Evolutionary conservation across 352 stramenopile species (phyloP).

Genomic region (Globisporangium cederbergense): DNA sequence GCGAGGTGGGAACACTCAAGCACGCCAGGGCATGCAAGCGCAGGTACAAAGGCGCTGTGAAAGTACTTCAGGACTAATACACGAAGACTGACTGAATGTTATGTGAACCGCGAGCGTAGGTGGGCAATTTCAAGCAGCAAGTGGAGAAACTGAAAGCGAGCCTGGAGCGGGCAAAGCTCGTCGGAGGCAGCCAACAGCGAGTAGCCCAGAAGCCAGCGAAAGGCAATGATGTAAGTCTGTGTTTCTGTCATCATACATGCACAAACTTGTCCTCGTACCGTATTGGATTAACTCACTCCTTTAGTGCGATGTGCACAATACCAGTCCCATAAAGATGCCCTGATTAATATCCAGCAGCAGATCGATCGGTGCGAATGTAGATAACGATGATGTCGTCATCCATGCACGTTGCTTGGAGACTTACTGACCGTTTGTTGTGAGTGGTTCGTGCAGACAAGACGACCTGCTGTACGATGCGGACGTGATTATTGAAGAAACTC

Average conservation of each 20-base stretch:
- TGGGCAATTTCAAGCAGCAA: constrained; percentile 75
- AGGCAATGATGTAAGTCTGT: constrained; percentile 22
- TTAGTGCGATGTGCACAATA: background rate
- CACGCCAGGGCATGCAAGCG: constrained; percentile 79
- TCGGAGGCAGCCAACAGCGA: constrained; percentile 65
- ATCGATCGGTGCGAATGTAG: constrained; percentile 39
- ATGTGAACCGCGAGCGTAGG: constrained; percentile 17
- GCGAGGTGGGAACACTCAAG: constrained; percentile 67
- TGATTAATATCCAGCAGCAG: constrained; percentile 62
- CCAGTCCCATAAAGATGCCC: constrained; percentile 38
- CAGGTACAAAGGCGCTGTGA: constrained; percentile 21
- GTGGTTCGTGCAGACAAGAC: constrained; percentile 40
- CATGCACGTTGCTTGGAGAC: background rate
- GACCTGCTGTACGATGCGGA: constrained; percentile 67
- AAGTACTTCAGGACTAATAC: background rate
- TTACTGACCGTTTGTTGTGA: background rate
- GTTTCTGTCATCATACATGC: background rate
- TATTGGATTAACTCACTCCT: background rate
- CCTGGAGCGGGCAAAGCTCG: constrained; percentile 68
- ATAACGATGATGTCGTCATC: background rate
- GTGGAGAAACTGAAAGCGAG: constrained; percentile 82
- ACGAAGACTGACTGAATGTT: background rate
- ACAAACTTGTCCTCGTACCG: background rate
- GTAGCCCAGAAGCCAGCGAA: constrained; percentile 26
- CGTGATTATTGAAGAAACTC: constrained; percentile 56